These are phyloP conservation scores for Hirschioporus abietinus DNA, from an alignment of 768 basidiomycete species.

Conservation along the genomic window DNA sequence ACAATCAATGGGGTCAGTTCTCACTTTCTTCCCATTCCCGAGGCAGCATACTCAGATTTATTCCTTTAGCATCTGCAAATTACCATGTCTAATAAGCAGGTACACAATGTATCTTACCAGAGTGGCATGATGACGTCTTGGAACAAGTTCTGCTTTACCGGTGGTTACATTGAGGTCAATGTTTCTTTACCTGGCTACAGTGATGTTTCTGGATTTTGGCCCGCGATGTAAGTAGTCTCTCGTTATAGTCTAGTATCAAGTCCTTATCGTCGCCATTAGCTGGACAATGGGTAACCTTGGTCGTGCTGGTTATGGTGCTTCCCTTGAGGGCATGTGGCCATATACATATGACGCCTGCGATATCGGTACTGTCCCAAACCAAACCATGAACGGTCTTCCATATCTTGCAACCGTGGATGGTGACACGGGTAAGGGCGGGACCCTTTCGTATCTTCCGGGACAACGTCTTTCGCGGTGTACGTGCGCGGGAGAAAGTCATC, in stretches of 20 bases:
- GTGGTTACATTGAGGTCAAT: conserved; percentile 64
- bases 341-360: conserved; percentile 74
- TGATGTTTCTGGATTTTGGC: conserved; percentile 49
- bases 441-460: conserved; percentile 71
- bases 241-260: conserved; percentile 16
- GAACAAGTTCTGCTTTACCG: conserved; percentile 92
- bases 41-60: conserved; percentile 15
- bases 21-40: conserved; percentile 21
- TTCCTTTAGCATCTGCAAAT: conserved; percentile 39
- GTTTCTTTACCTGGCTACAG: conserved; percentile 64
- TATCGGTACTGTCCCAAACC: conserved; percentile 78
- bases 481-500: conserved; percentile 75
- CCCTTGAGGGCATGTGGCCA: conserved; percentile 48
- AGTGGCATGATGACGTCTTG: conserved; percentile 43
- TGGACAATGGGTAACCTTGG: conserved; percentile 52
- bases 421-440: conserved; percentile 36
- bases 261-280: conserved; percentile 2
- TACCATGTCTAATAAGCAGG: conserved; percentile 39
- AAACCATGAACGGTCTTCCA: conserved; percentile 68
- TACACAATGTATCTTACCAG: conserved; percentile 42
- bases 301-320: conserved; percentile 33
- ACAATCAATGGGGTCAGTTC: conserved; percentile 43
- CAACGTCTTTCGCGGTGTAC: conserved; percentile 86
- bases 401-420: conserved; percentile 56
- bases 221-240: conserved; percentile 20